Base-by-base conservation (phyloP, 345 rosid species). In the Cardamine chenopodiifolia region DNA sequence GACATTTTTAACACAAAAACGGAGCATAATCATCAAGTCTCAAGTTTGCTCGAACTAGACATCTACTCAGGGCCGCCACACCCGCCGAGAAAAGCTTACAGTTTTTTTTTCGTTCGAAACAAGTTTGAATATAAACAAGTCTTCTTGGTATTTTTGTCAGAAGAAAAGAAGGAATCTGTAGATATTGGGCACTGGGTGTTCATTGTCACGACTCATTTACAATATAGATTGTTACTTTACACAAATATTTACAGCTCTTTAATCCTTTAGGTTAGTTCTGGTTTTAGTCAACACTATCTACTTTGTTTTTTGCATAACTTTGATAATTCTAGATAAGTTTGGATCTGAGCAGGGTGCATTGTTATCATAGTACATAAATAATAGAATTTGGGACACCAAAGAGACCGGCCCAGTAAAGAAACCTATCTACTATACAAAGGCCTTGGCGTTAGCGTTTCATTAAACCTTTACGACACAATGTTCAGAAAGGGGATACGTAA, bases 321-420 rank as follows among this genome's bases (percentile, higher is more conserved):
- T 37, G 23, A 7, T 37, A 23, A 37, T 37, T 14, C 0, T 20
- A 6, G 3, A 9, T 19, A 18, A 35, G 17, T 20, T 5, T 35
- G 47, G 18, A 59, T 37, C 64, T 11, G 6, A 32, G 35, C 42
- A 18, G 12, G 26, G 42, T 5, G 29, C 26, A 58, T 1, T 10
- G 6, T 34, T 12, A 34, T 32, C 44, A 4, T 7, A 12, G 17
- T 35, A 59, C 35, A 59, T 35, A 10, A 44, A 4, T 26, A 42
- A 13, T 26, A 3, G 12, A 47, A 2, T 12, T 29, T 47, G 34
- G 47, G 71, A 61, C 61, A 10, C 31, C 34, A 14, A 23, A 62
- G 17, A 68, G 56, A 40, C 22, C 37, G 47, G 63, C 56, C 69
- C 79, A 75, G 12, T 52, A 31, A 1, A 50, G 15, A 7, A 75